These are phyloP conservation scores for Paramyrothecium roridum DNA, from an alignment of 2,329 filamentous ascomycete species.

Conservation along the genomic window DNA sequence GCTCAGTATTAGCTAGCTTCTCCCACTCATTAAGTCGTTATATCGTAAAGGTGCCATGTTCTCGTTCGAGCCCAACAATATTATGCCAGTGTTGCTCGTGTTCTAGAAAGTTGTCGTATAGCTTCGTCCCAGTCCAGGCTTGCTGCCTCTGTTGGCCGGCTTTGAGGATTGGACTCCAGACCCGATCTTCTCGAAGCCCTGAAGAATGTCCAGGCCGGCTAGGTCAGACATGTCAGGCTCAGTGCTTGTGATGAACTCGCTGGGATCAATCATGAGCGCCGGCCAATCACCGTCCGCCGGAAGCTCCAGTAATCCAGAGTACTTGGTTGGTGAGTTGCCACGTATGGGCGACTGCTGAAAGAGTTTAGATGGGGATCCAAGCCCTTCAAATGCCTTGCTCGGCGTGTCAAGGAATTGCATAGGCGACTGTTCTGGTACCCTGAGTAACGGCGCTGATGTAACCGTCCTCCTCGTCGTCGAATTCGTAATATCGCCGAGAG, in stretches of 20 bases:
- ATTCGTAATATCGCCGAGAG: constrained; percentile 59
- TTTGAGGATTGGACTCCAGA: constrained; percentile 32
- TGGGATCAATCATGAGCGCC: constrained; percentile 26
- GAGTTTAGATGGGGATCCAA: constrained; percentile 55
- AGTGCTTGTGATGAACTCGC: constrained; percentile 41
- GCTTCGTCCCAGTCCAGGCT: constrained; percentile 25
- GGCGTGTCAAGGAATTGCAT: constrained; percentile 48
- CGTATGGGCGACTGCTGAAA: constrained; percentile 30
- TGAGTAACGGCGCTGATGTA: constrained; percentile 49
- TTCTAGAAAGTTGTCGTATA: constrained; percentile 27
- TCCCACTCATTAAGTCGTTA: constrained; percentile 8
- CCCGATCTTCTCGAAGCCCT: constrained; percentile 75
- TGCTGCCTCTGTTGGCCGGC: constrained; percentile 19
- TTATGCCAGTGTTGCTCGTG: constrained; percentile 15
- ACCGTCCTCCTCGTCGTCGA: constrained; percentile 47
- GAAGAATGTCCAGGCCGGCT: constrained; percentile 66
- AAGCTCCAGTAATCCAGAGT: constrained; percentile 30
- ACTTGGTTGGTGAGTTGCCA: constrained; percentile 49
- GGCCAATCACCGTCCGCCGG: constrained; percentile 36
- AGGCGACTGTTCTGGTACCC: constrained; percentile 38
- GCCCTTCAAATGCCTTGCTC: constrained; percentile 52
- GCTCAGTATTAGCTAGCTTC: background rate
- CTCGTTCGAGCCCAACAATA: constrained; percentile 7
- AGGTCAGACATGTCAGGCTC: constrained; percentile 53
- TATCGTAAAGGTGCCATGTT: constrained; percentile 9